A percentile compares a stretch with the other conserved stretches of the same genome.
phyloP scores from a whole-genome alignment of 2,329 filamentous ascomycete species.

The Aspergillus sojae region DNA sequence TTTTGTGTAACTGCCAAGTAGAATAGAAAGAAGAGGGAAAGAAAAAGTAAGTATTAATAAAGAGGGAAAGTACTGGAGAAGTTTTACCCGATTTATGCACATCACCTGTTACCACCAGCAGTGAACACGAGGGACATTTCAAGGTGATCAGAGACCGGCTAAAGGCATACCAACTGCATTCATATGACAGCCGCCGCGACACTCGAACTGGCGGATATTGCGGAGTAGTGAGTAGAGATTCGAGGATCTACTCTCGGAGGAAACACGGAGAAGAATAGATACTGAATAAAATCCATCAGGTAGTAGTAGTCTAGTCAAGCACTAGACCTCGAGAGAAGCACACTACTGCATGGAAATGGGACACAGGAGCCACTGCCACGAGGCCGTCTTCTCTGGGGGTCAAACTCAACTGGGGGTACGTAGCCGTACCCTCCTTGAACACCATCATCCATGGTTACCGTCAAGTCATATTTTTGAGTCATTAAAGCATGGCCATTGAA shows the following conservation, averaged over 20 bases:
- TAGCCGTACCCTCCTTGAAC: not conserved
- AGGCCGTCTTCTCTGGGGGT: slow-evolving; percentile 27
- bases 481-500: not conserved
- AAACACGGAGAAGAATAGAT: slow-evolving; percentile 1
- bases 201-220: not conserved
- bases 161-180: not conserved
- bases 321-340: slow-evolving; percentile 17
- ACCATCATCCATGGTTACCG: slow-evolving; percentile 6
- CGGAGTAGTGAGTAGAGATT: not conserved
- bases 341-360: slow-evolving; percentile 24
- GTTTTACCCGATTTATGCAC: not conserved
- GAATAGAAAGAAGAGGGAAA: not conserved
- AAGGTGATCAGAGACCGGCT: not conserved
- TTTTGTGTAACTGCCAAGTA: not conserved
- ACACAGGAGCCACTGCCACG: slow-evolving; percentile 25
- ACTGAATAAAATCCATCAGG: not conserved
- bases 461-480: slow-evolving; percentile 9
- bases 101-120: not conserved
- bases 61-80: not conserved
- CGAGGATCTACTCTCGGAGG: not conserved
- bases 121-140: not conserved
- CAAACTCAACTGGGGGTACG: slow-evolving; percentile 6
- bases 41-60: not conserved
- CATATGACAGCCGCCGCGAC: slow-evolving; percentile 4
- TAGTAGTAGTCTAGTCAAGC: slow-evolving; percentile 22